Evolutionary conservation across 1,284 basidiomycete genomes (phyloP), one percentile per base, ranked within the genome.

Genomic region (Hymenochaete sp.): DNA sequence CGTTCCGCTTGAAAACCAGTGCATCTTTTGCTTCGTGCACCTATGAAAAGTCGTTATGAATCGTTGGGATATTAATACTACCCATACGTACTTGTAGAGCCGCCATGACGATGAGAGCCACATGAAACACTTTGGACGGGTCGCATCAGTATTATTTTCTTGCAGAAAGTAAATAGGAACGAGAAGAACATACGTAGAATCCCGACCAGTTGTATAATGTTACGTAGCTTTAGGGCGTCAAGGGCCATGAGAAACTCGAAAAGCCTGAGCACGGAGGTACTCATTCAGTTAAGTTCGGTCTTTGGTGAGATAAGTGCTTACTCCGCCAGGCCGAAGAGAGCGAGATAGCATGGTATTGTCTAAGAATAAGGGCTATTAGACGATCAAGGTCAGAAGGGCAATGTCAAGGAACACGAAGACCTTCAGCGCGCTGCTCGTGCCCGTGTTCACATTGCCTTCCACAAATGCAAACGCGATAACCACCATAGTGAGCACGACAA

Each of bases 301-400:
- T 77, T 75, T 2, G 79, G 78, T 73, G 87, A 81, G 50, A 77
- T 62, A 11, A 83, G 60, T 49, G 59, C 72, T 44, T 59, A 84
- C 85, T 85, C 84, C 47, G 81, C 84, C n/a, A 89, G 67, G 28
- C 78, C 76, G 61, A 87, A 89, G 10, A 89, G 67, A 2, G 82
- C 82, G 7, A 89, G 73, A 60, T 87, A 89, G 60, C 86, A 88
- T 52, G 86, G 79, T 51, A 89, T 61, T n/a, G 86, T 89, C 82
- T 88, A 44, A 37, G 47, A 21, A 46, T 52, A 45, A 48, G 29
- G 29, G 19, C 19, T 5, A 14, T 38, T 4, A 38, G 32, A 16
- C 11, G 13, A 21, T 11, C 4, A 38, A 38, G 11, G 5, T 37
- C 14, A 25, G 13, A 14, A 27, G 24, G 5, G 32, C 5, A 16